Conservation (phyloP, 2,329 filamentous ascomycete species). For the Sclerotinia glacialis region DNA sequence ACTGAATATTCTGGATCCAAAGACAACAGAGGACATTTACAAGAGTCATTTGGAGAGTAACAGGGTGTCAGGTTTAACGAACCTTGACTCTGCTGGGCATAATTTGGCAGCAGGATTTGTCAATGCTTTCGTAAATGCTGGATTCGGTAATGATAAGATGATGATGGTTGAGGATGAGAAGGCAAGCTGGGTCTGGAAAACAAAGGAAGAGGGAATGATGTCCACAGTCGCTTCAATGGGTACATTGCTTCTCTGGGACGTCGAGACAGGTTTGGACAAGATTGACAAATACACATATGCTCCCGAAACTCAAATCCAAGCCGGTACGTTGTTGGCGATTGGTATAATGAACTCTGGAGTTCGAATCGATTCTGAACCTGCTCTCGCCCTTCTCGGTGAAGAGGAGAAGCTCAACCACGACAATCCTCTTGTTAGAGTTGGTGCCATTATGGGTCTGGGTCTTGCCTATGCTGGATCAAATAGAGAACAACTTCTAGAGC, state of each 20-base stretch:
- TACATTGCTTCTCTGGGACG: slow-evolving; percentile 88
- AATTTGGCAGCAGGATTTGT: slow-evolving; percentile 96
- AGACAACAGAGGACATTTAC: slow-evolving; percentile 97
- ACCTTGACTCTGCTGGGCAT: slow-evolving; percentile 91
- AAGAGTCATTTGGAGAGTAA: slow-evolving; percentile 98
- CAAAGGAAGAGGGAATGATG: slow-evolving; percentile 96
- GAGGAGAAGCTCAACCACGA: slow-evolving; percentile 74
- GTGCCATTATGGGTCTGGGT: slow-evolving; percentile 93
- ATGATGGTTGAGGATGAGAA: slow-evolving; percentile 90
- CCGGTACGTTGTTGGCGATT: slow-evolving; percentile 87
- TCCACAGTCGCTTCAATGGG: slow-evolving; percentile 93
- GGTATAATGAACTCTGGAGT: slow-evolving; percentile 96
- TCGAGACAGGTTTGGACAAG: slow-evolving; percentile 86
- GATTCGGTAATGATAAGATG: slow-evolving; percentile 94
- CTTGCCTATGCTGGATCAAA: slow-evolving; percentile 93
- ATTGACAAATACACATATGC: slow-evolving; percentile 93
- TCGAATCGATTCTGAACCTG: slow-evolving; percentile 83
- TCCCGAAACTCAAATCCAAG: slow-evolving; percentile 78
- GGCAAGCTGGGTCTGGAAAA: slow-evolving; percentile 97
- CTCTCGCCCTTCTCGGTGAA: slow-evolving; percentile 81
- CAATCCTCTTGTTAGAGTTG: slow-evolving; percentile 73
- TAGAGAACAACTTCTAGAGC: slow-evolving; percentile 81
- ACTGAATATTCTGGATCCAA: slow-evolving; percentile 93
- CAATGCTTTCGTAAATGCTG: slow-evolving; percentile 94
- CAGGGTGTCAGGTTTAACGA: slow-evolving; percentile 86